Evolutionary conservation across 805 yeast species (phyloP), one percentile per base, ranked within the genome.

Genomic region (Saccharomyces kudriavzevii): DNA sequence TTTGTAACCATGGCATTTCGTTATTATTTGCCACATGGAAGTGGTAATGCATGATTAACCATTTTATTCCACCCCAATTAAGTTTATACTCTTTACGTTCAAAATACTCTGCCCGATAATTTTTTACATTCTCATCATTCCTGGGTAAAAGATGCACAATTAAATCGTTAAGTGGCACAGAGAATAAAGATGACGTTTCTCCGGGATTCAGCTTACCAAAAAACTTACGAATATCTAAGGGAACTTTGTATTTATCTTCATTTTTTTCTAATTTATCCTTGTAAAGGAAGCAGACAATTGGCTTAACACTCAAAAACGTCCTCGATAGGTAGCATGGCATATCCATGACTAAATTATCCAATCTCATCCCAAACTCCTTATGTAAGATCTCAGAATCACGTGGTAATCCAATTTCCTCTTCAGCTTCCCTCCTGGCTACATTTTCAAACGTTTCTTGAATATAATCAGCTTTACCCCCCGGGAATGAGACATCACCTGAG

Each of bases 401-500:
- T 10, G 78, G 77, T 24, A 89, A 66, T 0, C 97, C 97, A 49
- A 91, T 87, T 66, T 91, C 98, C 65, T 91, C 98, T 53, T 77
- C 79, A 56, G 90, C 82, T 68, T 91, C 98, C 30, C 98, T 74
- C 54, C 95, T 74, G 0, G 96, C 85, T 43, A 85, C 84, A 47
- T 79, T 77, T 77, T 85, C 84, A 54, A 87, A 88, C 13, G 78
- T 69, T 60, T 89, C 89, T 20, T 78, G 73, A 0, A 77, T 81
- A 45, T 60, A 64, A 67, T 91, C 97, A 4, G 96, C 90, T 64
- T 85, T 88, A 8, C 97, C 98, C 2, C 98, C 98, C 3, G 98
- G 98, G 8, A 91, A 74, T 1, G 97, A 89, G 5, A 87, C 87
- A 67, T 91, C 96, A 4, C 97, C 97, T 0, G 94, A 86, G 70